Evolutionary conservation across 495 filamentous ascomycete species (phyloP).

Genomic region (Lasiosphaeriaceae sp.): DNA sequence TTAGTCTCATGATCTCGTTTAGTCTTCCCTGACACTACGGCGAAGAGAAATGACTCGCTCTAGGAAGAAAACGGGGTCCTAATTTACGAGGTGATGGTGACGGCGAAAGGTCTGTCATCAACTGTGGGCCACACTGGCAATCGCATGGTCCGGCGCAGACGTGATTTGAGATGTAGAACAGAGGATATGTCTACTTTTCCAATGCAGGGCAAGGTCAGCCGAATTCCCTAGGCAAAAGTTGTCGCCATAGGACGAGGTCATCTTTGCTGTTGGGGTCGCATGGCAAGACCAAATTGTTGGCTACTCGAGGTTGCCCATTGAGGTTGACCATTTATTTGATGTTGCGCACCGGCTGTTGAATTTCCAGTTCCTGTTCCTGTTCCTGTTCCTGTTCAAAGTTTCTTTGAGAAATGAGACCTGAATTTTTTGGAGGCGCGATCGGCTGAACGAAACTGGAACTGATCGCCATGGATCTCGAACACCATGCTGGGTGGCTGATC

Average conservation of each 20-base stretch:
- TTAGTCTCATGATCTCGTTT: slow-evolving; percentile 11
- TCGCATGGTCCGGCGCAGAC: no score
- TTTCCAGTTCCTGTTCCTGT: background rate
- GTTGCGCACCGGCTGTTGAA: background rate
- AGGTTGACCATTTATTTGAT: no score
- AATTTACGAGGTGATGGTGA: no score
- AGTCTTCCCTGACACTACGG: slow-evolving; percentile 1
- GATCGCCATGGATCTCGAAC: slow-evolving; percentile 85
- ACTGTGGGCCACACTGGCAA: no score
- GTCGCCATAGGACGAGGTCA: no score
- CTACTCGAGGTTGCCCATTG: no score
- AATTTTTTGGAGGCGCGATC: slow-evolving; percentile 90
- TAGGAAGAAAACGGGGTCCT: background rate
- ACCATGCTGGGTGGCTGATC: slow-evolving; percentile 45
- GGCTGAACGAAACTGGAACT: slow-evolving; percentile 76
- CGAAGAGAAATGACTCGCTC: background rate
- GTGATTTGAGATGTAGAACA: no score
- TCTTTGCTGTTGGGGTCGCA: no score
- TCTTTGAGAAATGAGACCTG: slow-evolving; percentile 67
- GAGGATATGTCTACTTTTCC: no score
- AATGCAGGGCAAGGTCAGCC: background rate
- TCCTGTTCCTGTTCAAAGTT: slow-evolving; percentile 45
- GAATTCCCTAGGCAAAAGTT: background rate
- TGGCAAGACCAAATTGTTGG: no score
- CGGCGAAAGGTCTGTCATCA: no score